Conservation (phyloP, 2,329 filamentous ascomycete species). For the Hypoxylon sp. region DNA sequence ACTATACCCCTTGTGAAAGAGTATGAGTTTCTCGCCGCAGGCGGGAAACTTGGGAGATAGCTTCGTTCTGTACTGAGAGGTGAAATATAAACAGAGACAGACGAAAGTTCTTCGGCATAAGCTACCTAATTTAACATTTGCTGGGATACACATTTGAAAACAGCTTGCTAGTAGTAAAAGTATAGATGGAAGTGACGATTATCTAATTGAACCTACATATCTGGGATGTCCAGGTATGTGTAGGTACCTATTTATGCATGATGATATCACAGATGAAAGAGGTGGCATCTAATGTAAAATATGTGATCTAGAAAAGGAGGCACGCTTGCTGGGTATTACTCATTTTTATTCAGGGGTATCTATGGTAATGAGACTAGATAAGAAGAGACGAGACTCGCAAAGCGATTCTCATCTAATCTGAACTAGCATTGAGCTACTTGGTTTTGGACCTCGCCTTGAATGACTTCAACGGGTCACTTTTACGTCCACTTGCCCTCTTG, state of each 20-base stretch:
- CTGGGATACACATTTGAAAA: background rate
- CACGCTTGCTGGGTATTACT: slow-evolving; percentile 18
- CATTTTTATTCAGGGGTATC: slow-evolving; percentile 38
- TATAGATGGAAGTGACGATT: background rate
- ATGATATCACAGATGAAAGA: background rate
- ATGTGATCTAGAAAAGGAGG: background rate
- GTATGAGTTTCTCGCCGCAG: background rate
- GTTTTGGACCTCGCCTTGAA: slow-evolving; percentile 77
- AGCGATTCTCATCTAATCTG: background rate
- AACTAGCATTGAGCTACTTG: slow-evolving; percentile 43
- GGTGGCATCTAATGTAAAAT: background rate
- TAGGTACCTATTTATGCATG: background rate
- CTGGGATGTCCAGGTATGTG: background rate
- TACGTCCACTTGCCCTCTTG: slow-evolving; percentile 72
- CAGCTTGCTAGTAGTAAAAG: background rate
- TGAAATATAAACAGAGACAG: background rate
- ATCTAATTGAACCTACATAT: background rate
- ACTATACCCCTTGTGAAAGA: background rate
- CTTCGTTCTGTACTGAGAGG: background rate
- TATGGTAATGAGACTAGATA: slow-evolving; percentile 29
- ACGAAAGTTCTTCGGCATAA: background rate
- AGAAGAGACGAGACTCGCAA: slow-evolving; percentile 14
- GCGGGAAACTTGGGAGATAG: background rate
- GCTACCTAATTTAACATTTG: background rate
- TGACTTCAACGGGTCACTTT: slow-evolving; percentile 87